Evolutionary conservation across 768 basidiomycete species (phyloP).

Genomic region (Macrolepiota albuminosa): DNA sequence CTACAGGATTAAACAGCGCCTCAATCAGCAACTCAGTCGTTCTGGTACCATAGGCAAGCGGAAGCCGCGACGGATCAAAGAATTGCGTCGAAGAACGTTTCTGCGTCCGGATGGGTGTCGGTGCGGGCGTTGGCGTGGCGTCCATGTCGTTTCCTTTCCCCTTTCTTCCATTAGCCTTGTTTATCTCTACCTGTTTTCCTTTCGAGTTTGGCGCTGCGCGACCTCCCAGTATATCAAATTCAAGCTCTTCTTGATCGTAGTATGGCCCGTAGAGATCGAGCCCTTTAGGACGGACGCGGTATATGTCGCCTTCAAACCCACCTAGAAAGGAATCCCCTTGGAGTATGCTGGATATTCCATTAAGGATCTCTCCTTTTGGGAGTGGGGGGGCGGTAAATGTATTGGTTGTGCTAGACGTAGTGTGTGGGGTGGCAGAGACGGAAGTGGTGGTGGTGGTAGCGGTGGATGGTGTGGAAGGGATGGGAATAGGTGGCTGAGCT

Average conservation of each 20-base stretch:
- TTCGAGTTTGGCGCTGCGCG: slow-evolving; percentile 1
- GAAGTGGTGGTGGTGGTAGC: neutral
- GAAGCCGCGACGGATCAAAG: slow-evolving; percentile 41
- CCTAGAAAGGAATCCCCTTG: slow-evolving; percentile 9
- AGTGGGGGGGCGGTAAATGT: slow-evolving; percentile 61
- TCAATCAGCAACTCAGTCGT: slow-evolving; percentile 75
- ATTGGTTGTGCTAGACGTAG: slow-evolving; percentile 9
- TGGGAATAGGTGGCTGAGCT: neutral
- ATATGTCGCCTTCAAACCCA: slow-evolving; percentile 41
- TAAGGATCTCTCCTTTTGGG: slow-evolving; percentile 68
- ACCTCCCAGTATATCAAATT: slow-evolving; percentile 29
- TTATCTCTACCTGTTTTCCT: neutral
- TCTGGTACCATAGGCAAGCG: slow-evolving; percentile 51
- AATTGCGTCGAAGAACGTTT: slow-evolving; percentile 11
- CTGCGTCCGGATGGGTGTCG: neutral
- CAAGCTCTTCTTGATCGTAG: slow-evolving; percentile 31
- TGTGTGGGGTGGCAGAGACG: neutral
- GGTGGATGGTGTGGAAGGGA: neutral
- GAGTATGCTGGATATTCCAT: slow-evolving; percentile 59
- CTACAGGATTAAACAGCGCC: slow-evolving; percentile 71
- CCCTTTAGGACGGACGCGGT: slow-evolving; percentile 45
- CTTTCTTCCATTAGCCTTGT: neutral
- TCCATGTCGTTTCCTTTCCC: slow-evolving; percentile 10
- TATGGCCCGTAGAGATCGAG: slow-evolving; percentile 43
- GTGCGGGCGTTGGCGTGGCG: neutral